Evolutionary conservation across 768 basidiomycete species (phyloP), one percentile per base, ranked within the genome.

Genomic region (Trametes gibbosa): DNA sequence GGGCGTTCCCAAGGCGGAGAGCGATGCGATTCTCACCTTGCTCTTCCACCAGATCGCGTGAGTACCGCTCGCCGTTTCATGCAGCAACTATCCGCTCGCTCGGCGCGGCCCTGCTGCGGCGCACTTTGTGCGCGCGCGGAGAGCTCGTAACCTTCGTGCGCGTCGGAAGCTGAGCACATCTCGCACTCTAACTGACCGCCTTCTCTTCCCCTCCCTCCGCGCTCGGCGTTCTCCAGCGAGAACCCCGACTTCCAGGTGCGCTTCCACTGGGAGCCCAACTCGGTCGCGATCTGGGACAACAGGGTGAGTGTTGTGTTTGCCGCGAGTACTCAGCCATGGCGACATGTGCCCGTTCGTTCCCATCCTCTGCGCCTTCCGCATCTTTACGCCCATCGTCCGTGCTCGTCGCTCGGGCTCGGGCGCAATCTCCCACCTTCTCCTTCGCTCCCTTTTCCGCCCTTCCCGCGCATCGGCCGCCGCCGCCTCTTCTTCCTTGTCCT

Each of bases 201-300:
- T 1, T 8, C 41, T 17, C 8, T 7, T 17, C 7, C 17, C n/a
- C 41, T n/a, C n/a, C 17, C 17, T 3, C 12, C 25, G 29, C 29
- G 29, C 29, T 39, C 50, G 56, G 47, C 41, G n/a, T 24, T 59
- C 39, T n/a, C 43, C 62, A 78, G 79, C 51, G 80, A 84, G 63
- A 90, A 85, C 69, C 81, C 82, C 6, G 88, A 89, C 69, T 84
- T 83, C 72, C 89, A 90, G 60, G 85, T 88, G 41, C 84, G 87
- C 58, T 89, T 89, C 79, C 81, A 78, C 62, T 92, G 91, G 91
- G 80, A 87, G 68, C 75, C 78, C 37, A 84, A 90, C 68, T 86
- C 87, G 41, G 75, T 92, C 52, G 90, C 89, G n/a, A 77, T 92
- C 70, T 93, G 92, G 91, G 90, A 93, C 67, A 92, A 92, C 72